Evolutionary conservation across 78 protist genomes (phyloP), one percentile per base, ranked within the genome.

Genomic region (Dictyostelium capitatum): DNA sequence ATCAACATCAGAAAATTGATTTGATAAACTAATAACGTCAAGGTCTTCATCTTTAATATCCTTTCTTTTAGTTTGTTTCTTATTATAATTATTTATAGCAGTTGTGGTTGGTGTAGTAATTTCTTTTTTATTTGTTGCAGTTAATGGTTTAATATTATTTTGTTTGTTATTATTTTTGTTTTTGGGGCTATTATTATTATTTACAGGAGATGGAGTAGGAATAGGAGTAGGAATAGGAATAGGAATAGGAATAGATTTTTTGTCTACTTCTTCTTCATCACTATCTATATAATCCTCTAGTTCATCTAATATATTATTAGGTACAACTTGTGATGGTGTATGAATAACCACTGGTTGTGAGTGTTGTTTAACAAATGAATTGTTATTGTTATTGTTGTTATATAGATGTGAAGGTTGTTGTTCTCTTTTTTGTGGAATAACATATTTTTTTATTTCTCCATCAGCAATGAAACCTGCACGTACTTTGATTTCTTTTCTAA

Each of bases 401-500:
- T 37, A 37, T 37, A 37, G 2, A 37, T 1, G 43, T 37, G 43
- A 37, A n/a, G 17, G 32, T 19, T 28, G 4, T 17, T 51, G 47
- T 5, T 19, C 30, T 73, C 91, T 84, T 64, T 87, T 74, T 28
- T 54, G 65, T 47, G 92, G 92, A 20, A 69, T 46, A 17, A 77
- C 79, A 62, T 87, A 87, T 64, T 74, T 74, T 14, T 41, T 46
- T 0, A 47, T 46, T 25, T 91, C 90, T 0, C 75, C 95, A 5
- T 30, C 77, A n/a, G 95, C 90, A 5, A 69, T 69, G 32, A 23
- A 91, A 19, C 95, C 95, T 43, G 89, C 72, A 70, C 77, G 51
- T 14, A 91, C 82, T 56, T 56, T 25, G 25, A 81, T 81, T 28
- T 91, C 95, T 67, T 91, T 91, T 81, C 95, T 77, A 84, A 80